A percentile compares a stretch with the other conserved stretches of the same genome.
Evolutionary conservation across 1,284 basidiomycete species (phyloP).

Genomic region (Marasmius fiardii): DNA sequence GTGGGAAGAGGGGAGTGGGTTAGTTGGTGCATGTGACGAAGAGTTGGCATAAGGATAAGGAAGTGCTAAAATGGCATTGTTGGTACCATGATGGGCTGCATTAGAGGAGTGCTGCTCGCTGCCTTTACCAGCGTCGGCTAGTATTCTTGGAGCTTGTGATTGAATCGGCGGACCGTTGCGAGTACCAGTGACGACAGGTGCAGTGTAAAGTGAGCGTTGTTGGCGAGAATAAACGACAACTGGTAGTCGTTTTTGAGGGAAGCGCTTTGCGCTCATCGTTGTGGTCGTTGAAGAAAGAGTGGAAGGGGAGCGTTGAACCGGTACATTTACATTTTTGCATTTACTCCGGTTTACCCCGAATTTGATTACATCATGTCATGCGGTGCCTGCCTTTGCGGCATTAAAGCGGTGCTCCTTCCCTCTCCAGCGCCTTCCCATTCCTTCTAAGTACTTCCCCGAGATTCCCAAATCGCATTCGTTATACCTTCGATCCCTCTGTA

Average conservation of each 20-base stretch:
- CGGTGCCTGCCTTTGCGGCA: not conserved
- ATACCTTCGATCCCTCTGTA: too few relatives aligned
- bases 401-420: not conserved
- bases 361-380: not conserved
- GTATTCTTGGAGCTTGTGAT: not conserved
- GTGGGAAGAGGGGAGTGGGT: not conserved
- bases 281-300: not conserved
- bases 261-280: not conserved
- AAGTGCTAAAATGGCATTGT: not conserved
- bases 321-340: not conserved
- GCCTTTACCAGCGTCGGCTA: not conserved
- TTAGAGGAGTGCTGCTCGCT: not conserved
- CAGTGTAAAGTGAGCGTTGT: not conserved
- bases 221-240: not conserved
- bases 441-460: too few relatives aligned
- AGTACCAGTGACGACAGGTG: not conserved
- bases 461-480: too few relatives aligned
- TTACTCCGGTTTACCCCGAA: not conserved
- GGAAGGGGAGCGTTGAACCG: not conserved
- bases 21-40: not conserved
- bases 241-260: not conserved
- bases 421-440: too few relatives aligned
- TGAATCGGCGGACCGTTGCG: not conserved
- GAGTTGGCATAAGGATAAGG: not conserved
- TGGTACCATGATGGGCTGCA: not conserved